These are phyloP conservation scores for Harringtonia aguacate DNA, from an alignment of 2,329 filamentous ascomycete genomes.

Conservation along the genomic window DNA sequence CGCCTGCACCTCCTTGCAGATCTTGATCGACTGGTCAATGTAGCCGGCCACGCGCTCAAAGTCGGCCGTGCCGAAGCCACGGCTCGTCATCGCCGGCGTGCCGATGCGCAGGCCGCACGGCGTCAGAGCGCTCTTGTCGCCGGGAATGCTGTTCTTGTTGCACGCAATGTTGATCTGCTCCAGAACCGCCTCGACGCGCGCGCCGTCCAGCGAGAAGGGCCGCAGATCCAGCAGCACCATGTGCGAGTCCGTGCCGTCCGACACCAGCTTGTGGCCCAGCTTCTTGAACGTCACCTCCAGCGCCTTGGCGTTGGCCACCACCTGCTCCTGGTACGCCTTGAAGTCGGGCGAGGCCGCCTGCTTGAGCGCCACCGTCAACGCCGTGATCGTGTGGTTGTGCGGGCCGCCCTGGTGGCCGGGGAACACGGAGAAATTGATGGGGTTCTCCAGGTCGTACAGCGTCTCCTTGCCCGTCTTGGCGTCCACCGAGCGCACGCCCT, in stretches of 20 bases:
- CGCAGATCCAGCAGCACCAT: conserved; percentile 94
- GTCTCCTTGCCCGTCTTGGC: conserved; percentile 84
- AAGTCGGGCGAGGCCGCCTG: conserved; percentile 88
- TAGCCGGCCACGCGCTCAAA: conserved; percentile 85
- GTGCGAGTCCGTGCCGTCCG: conserved; percentile 94
- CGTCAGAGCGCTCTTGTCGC: conserved; percentile 93
- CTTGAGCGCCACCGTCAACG: conserved; percentile 86
- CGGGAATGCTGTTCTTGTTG: conserved; percentile 99
- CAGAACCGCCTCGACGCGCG: conserved; percentile 88
- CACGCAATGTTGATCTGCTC: conserved; percentile 98
- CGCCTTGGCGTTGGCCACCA: conserved; percentile 86
- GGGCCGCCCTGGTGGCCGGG: conserved; percentile 97
- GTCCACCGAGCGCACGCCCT: conserved; percentile 83
- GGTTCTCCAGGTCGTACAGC: conserved; percentile 85
- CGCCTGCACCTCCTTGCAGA: conserved; percentile 79
- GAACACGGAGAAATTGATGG: conserved; percentile 99
- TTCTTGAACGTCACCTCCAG: conserved; percentile 76
- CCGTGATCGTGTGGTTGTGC: conserved; percentile 99
- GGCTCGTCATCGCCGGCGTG: conserved; percentile 92
- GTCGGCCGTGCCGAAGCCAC: conserved; percentile 85
- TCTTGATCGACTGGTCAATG: conserved; percentile 80
- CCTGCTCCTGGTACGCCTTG: conserved; percentile 86
- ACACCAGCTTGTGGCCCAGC: conserved; percentile 88
- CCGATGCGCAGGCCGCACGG: conserved; percentile 93
- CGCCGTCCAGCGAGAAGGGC: conserved; percentile 76